phyloP scores from a whole-genome alignment of 768 basidiomycete species.

The Galerina marginata region DNA sequence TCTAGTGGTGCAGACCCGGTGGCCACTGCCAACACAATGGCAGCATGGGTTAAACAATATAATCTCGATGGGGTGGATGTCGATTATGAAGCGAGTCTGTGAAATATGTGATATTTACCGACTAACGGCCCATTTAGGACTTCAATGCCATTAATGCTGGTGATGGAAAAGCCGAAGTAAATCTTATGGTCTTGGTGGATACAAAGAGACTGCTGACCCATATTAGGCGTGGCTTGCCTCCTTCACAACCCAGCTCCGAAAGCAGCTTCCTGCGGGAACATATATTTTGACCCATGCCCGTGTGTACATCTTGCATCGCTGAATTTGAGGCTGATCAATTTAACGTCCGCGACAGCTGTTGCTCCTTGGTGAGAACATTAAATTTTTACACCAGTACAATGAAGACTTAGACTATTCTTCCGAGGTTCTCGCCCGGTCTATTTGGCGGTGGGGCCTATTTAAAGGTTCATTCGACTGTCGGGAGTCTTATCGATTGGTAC shows the following conservation, averaged over 20 bases:
- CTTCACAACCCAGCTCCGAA: constrained; percentile 57
- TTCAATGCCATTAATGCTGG: constrained; percentile 64
- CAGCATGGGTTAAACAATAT: constrained; percentile 65
- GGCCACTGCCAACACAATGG: constrained; percentile 65
- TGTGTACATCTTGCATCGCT: constrained; percentile 29
- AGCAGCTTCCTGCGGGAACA: constrained; percentile 49
- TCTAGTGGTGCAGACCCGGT: constrained; percentile 61
- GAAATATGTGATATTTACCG: neutral
- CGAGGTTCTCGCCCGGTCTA: constrained; percentile 46
- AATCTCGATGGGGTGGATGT: constrained; percentile 76
- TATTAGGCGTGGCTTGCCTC: constrained; percentile 54
- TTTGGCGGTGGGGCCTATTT: constrained; percentile 60
- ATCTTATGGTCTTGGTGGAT: neutral
- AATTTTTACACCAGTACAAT: constrained; percentile 47
- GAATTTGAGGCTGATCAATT: neutral
- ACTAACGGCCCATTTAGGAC: constrained; percentile 44
- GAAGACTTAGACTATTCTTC: constrained; percentile 27
- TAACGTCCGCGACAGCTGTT: constrained; percentile 2
- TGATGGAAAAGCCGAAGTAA: constrained; percentile 55
- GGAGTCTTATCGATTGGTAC: constrained; percentile 69
- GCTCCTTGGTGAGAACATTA: constrained; percentile 4
- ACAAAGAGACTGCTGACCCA: neutral
- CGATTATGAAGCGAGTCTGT: constrained; percentile 60
- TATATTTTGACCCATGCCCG: constrained; percentile 63
- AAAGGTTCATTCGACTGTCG: constrained; percentile 56